These are phyloP conservation scores for Phytophthora sp. DNA, from an alignment of 352 stramenopile species.

Conservation along the genomic window DNA sequence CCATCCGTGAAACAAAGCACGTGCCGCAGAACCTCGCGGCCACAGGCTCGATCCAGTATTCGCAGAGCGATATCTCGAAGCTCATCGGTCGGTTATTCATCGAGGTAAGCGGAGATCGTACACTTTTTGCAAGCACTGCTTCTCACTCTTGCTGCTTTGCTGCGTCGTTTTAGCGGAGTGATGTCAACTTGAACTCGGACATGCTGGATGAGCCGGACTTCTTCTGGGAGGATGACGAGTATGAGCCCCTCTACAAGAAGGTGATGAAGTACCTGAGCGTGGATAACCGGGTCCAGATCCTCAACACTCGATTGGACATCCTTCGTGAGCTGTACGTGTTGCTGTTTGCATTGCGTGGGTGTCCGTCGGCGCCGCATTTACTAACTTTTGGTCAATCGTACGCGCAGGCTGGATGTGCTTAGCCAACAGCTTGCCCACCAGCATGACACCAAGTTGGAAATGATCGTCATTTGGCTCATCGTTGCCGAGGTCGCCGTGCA, in stretches of 20 bases:
- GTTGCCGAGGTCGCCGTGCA: slow-evolving; percentile 90
- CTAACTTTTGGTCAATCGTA: background rate
- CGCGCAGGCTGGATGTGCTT: slow-evolving; percentile 88
- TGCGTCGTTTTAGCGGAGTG: slow-evolving; percentile 72
- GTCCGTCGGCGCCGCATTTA: too few relatives aligned
- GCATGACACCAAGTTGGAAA: slow-evolving; percentile 92
- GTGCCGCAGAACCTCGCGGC: slow-evolving; percentile 89
- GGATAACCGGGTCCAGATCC: slow-evolving; percentile 90
- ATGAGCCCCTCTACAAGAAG: slow-evolving; percentile 92
- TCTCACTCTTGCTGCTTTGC: background rate
- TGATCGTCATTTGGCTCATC: slow-evolving; percentile 95
- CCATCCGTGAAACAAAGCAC: slow-evolving; percentile 87
- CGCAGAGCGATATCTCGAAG: slow-evolving; percentile 90
- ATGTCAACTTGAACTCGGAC: slow-evolving; percentile 95
- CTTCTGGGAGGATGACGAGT: slow-evolving; percentile 95
- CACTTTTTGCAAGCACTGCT: background rate
- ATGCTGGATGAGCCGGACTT: slow-evolving; percentile 95
- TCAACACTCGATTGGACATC: slow-evolving; percentile 95
- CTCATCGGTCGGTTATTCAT: slow-evolving; percentile 92
- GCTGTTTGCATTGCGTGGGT: background rate
- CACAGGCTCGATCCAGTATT: slow-evolving; percentile 92
- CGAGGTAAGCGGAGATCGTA: slow-evolving; percentile 44
- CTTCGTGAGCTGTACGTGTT: slow-evolving; percentile 88
- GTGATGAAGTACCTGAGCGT: slow-evolving; percentile 94
- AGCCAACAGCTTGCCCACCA: slow-evolving; percentile 91